Evolutionary conservation across 2,329 filamentous ascomycete genomes (phyloP), one percentile per base, ranked within the genome.

Genomic region (Clarireedia sp.): DNA sequence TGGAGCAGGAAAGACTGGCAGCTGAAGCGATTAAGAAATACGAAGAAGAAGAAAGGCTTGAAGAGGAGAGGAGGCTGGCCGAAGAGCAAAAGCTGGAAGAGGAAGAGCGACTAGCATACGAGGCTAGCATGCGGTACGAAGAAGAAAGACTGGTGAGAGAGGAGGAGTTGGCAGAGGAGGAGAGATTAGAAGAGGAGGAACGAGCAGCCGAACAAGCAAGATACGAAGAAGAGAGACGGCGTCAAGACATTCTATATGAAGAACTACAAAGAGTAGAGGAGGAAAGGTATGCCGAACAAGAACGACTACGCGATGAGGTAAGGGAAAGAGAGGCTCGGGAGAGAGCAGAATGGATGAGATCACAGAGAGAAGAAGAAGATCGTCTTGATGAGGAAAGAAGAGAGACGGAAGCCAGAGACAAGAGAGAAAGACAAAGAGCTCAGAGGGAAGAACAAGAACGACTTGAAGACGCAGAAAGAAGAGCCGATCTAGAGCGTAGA

Each of bases 1-100:
- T 43, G 14, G 51, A 59, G 23, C 40, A 52, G 4, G 52, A 57
- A 33, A 29, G 16, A 19, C 38, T 23, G 24, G 49, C 51, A 17
- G 44, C 57, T n/a, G 59, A 57, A 44, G 54, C 41, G 33, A 44
- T 33, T 16, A 59, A 29, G 46, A 60, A 33, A 23, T 29, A 48
- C 9, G 47, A 57, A 33, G 47, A 57, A 17, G 41, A 56, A 1
- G 46, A 57, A 23, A 24, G 46, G 45, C 9, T 33, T 2, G 46
- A 17, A 10, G 40, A 48, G 23, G 38, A 58, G 19, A 48, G 54
- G 14, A 48, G 45, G 14, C 19, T 49, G 17, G 37, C 16, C 5
- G 52, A 47, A n/a, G 45, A 41, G 21, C 33, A 16, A 43, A 52
- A 12, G 16, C 23, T 47, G 29, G 53, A 50, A 47, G 45, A 24